phyloP scores from a whole-genome alignment of 1,284 basidiomycete genomes.

The Bondarzewia mesenterica region DNA sequence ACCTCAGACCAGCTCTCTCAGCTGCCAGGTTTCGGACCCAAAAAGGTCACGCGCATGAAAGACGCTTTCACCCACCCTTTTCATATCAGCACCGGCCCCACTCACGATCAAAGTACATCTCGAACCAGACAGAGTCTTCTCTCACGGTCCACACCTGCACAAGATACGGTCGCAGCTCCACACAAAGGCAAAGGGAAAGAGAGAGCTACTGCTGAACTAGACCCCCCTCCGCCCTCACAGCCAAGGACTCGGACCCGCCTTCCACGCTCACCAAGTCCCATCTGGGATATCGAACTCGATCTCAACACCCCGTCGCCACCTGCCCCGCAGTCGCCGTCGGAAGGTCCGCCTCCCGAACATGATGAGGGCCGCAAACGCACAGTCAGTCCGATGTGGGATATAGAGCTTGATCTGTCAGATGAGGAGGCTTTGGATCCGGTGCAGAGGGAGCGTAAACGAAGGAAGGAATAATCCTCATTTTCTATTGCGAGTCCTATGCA shows the following conservation, averaged over 20 bases:
- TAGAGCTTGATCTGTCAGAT: constrained; percentile 44
- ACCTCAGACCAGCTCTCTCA: constrained; percentile 69
- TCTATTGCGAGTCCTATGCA: background rate
- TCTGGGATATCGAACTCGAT: constrained; percentile 45
- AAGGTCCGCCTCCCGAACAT: constrained; percentile 6
- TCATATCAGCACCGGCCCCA: constrained; percentile 48
- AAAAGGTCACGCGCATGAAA: constrained; percentile 82
- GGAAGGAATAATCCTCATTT: background rate
- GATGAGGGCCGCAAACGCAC: constrained; percentile 17
- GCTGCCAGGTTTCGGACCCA: constrained; percentile 90
- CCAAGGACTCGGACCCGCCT: constrained; percentile 5
- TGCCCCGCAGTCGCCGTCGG: constrained; percentile 6
- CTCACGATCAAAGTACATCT: constrained; percentile 10
- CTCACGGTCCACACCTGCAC: background rate
- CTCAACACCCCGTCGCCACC: constrained; percentile 18
- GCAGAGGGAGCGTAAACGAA: background rate
- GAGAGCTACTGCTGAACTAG: constrained; percentile 8
- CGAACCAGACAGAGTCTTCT: background rate
- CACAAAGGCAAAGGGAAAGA: constrained; percentile 10
- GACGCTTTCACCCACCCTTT: constrained; percentile 77
- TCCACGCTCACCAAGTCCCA: constrained; percentile 21
- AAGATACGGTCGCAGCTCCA: background rate
- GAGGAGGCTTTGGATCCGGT: constrained; percentile 20
- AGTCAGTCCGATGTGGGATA: constrained; percentile 50
- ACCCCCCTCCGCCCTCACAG: constrained; percentile 7